Evolutionary conservation across 495 filamentous ascomycete species (phyloP).

Genomic region (Aspergillus steynii): DNA sequence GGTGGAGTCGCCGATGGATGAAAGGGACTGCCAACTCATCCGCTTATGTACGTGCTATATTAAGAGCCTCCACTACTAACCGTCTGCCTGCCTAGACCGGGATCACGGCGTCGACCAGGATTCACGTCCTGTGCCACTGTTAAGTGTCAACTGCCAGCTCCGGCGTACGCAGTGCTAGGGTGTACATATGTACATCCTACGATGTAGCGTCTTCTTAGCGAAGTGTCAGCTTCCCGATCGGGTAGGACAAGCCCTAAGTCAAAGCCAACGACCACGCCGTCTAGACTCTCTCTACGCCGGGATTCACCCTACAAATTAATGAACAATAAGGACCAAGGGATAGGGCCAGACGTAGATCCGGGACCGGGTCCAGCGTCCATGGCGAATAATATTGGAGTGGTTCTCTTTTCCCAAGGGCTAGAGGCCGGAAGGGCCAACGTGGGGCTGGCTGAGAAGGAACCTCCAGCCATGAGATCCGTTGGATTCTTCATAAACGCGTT

Average conservation of each 20-base stretch:
- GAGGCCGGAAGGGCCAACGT: conserved; percentile 19
- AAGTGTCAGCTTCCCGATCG: too few species aligned
- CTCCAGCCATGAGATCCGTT: conserved; percentile 18
- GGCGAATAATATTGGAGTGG: conserved; percentile 1
- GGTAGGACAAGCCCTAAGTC: too few species aligned
- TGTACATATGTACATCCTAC: too few species aligned
- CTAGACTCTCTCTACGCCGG: too few species aligned
- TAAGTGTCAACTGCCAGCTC: too few species aligned
- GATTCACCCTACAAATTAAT: too few species aligned
- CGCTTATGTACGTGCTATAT: conserved; percentile 11
- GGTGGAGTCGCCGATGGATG: neutral
- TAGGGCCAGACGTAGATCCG: too few species aligned
- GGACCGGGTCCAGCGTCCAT: neutral
- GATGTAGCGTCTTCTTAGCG: too few species aligned
- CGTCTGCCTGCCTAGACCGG: conserved; percentile 6
- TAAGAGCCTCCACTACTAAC: conserved; percentile 5
- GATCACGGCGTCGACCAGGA: neutral
- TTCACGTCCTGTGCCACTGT: too few species aligned
- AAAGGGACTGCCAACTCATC: conserved; percentile 20
- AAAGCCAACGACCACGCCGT: too few species aligned
- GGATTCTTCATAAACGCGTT: conserved; percentile 21
- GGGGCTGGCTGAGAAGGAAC: conserved; percentile 24
- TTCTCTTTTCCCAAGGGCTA: neutral
- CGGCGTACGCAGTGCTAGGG: too few species aligned
- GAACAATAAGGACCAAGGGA: too few species aligned